A percentile compares a stretch with the other conserved stretches of the same genome.
phyloP scores from a whole-genome alignment of 192 early-diverging fungal genomes.

The Coemansia sp. region DNA sequence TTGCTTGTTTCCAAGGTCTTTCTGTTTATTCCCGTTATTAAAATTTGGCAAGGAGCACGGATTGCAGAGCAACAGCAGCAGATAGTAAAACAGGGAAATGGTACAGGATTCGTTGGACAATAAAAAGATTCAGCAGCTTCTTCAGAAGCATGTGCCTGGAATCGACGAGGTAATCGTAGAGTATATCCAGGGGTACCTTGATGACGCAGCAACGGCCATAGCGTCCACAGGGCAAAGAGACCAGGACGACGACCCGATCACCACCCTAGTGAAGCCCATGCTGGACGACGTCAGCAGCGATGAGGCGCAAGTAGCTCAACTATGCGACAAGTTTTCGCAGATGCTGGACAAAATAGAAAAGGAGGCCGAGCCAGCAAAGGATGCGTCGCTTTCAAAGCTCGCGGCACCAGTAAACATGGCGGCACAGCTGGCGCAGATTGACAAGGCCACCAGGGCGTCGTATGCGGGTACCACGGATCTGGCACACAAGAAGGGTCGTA shows the following conservation, averaged over 20 bases:
- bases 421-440: conserved; percentile 68
- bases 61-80: neutral
- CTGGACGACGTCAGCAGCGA: conserved; percentile 70
- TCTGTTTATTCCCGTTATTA: neutral
- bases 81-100: conserved; percentile 16
- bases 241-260: conserved; percentile 40
- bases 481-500: conserved; percentile 66
- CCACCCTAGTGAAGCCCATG: conserved; percentile 67
- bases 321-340: conserved; percentile 71
- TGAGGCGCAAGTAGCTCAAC: conserved; percentile 60
- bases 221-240: conserved; percentile 29
- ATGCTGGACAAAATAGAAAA: conserved; percentile 56
- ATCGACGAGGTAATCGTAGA: conserved; percentile 76
- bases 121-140: conserved; percentile 45
- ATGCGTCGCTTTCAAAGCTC: conserved; percentile 45
- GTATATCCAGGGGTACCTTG: conserved; percentile 74
- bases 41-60: neutral
- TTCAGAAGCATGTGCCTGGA: conserved; percentile 63
- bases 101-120: conserved; percentile 38
- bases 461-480: conserved; percentile 60
- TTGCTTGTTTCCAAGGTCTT: neutral
- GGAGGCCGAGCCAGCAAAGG: conserved; percentile 38
- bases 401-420: conserved; percentile 66
- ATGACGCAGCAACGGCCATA: conserved; percentile 54
- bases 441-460: conserved; percentile 59